Evolutionary conservation across 2,329 filamentous ascomycete genomes (phyloP).

Genomic region (Leptographium wingfieldii): DNA sequence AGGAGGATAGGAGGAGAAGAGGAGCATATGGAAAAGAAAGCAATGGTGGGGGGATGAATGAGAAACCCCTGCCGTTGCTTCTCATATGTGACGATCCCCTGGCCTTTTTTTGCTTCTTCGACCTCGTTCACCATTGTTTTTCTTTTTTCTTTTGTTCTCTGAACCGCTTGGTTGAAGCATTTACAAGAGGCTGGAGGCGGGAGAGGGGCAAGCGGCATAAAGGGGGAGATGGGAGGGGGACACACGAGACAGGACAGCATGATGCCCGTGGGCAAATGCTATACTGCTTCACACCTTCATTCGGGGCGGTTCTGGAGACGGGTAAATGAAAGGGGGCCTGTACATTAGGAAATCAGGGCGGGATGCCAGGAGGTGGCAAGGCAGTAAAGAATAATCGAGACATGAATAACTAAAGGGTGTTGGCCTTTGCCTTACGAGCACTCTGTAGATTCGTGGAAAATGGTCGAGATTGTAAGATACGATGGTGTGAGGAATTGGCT

Average conservation of each 20-base stretch:
- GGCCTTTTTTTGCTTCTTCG: neutral
- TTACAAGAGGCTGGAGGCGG: neutral
- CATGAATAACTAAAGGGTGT: too few relatives aligned
- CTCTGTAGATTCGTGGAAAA: too few relatives aligned
- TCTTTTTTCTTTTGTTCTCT: neutral
- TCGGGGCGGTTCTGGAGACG: neutral
- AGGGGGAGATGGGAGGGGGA: neutral
- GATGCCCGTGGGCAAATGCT: neutral
- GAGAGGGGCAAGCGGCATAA: neutral
- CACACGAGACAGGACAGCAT: neutral
- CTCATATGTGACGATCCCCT: too few relatives aligned
- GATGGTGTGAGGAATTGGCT: too few relatives aligned
- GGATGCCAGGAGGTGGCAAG: neutral
- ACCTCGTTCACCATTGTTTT: neutral
- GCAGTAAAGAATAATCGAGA: neutral
- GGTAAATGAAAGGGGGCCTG: neutral
- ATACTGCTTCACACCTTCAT: neutral
- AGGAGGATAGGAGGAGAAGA: neutral
- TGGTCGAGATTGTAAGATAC: too few relatives aligned
- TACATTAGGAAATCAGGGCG: neutral
- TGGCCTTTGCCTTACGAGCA: too few relatives aligned
- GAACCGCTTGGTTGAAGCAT: neutral
- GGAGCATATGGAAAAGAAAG: neutral
- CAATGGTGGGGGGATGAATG: neutral
- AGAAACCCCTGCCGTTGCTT: neutral